Evolutionary conservation across 148 eudicot genomes (phyloP).

Genomic region (Fagopyrum homotropicum): DNA sequence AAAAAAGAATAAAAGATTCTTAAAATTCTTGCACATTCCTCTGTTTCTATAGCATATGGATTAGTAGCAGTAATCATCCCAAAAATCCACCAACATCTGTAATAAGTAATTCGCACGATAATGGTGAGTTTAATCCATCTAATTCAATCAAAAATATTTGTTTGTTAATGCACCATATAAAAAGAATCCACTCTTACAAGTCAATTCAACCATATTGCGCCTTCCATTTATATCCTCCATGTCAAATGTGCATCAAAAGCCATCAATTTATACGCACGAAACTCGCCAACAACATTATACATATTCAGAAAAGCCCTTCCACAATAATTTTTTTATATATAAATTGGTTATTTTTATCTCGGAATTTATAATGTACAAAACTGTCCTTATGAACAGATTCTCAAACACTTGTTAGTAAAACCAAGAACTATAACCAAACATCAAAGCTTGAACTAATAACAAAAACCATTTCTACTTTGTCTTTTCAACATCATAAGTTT

Average conservation of each 20-base stretch:
- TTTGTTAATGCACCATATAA: neutral
- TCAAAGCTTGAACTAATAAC: too few species aligned
- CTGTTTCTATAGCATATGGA: neutral
- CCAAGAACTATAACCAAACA: too few species aligned
- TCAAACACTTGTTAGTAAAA: too few species aligned
- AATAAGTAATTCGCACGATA: neutral
- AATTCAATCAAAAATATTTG: conserved; percentile 7
- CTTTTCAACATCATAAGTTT: too few species aligned
- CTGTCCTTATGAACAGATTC: neutral
- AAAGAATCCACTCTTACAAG: neutral
- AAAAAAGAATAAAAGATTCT: neutral
- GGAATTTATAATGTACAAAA: neutral
- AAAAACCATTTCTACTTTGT: too few species aligned
- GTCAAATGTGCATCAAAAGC: neutral
- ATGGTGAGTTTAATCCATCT: neutral
- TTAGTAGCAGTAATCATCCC: neutral
- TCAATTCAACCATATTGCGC: conserved; percentile 4
- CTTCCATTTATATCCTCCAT: neutral
- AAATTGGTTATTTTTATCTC: neutral
- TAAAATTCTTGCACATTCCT: neutral
- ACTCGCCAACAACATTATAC: neutral
- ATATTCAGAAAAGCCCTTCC: neutral
- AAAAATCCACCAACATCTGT: neutral
- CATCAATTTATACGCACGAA: neutral
- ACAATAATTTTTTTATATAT: too few species aligned